phyloP scores from a whole-genome alignment of 345 rosid genomes.

The Durio zibethinus region DNA sequence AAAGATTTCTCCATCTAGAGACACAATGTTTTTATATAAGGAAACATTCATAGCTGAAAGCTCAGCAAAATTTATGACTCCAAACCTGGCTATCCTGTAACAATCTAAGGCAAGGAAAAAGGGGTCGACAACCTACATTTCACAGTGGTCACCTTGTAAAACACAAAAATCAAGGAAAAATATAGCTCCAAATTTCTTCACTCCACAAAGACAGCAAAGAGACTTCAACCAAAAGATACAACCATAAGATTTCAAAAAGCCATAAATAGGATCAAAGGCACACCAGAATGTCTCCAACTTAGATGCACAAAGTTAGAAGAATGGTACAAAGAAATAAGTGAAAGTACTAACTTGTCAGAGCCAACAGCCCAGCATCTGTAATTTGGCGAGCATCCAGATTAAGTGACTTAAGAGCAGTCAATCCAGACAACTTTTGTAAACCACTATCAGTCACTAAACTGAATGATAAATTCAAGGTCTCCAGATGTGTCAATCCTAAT shows the following conservation, averaged over 20 bases:
- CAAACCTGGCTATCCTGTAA: not conserved
- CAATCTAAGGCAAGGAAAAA: not conserved
- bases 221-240: not conserved
- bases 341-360: conserved; percentile 44
- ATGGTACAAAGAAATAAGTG: not conserved
- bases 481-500: no score
- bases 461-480: conserved; percentile 40
- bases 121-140: not conserved
- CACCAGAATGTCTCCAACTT: not conserved
- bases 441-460: conserved; percentile 42
- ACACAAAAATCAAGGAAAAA: not conserved
- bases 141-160: not conserved
- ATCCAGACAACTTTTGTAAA: conserved; percentile 23
- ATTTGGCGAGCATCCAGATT: conserved; percentile 53
- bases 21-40: not conserved
- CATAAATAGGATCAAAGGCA: not conserved
- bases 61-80: not conserved
- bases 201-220: not conserved
- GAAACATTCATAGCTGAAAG: not conserved
- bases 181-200: not conserved
- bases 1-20: not conserved
- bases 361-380: conserved; percentile 54
- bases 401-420: conserved; percentile 52
- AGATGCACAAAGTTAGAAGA: not conserved
- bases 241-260: not conserved